These are phyloP conservation scores for Iris pallida DNA, from an alignment of 116 monocot genomes.

Conservation along the genomic window DNA sequence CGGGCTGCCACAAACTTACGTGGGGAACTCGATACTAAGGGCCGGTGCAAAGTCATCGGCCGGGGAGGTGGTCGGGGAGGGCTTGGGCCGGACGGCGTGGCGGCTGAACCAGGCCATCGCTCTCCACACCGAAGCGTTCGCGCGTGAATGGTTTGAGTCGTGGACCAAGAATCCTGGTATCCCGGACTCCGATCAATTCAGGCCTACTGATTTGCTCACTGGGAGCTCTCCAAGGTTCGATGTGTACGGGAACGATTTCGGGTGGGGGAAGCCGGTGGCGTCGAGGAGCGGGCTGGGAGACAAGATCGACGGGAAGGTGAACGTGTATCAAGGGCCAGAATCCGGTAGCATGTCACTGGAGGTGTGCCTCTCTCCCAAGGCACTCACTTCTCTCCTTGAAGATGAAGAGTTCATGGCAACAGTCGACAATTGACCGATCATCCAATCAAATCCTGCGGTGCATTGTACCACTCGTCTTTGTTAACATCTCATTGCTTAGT, in stretches of 20 bases:
- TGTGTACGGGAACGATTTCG: slow-evolving; percentile 18
- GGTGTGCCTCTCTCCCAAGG: slow-evolving; percentile 4
- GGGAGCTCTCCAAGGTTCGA: slow-evolving; percentile 13
- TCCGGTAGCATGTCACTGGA: slow-evolving; percentile 21
- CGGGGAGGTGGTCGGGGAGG: slow-evolving; percentile 1
- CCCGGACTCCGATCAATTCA: not conserved
- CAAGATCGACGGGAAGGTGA: slow-evolving; percentile 22
- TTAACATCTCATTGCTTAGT: no score
- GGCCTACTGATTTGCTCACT: not conserved
- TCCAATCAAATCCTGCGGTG: no score
- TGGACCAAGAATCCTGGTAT: not conserved
- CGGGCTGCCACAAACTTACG: not conserved
- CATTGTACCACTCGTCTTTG: no score
- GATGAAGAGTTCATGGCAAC: slow-evolving; percentile 18
- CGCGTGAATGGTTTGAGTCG: not conserved
- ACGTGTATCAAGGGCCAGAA: slow-evolving; percentile 14
- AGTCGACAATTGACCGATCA: not conserved
- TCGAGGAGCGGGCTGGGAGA: slow-evolving; percentile 9
- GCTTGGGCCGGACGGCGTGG: slow-evolving; percentile 4
- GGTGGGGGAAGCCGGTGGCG: slow-evolving; percentile 14
- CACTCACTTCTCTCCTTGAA: slow-evolving; percentile 3
- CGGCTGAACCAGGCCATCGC: not conserved
- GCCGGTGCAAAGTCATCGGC: not conserved
- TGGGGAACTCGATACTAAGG: not conserved
- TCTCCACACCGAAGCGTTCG: not conserved